A percentile compares a stretch with the other conserved stretches of the same genome.
Conservation (phyloP, 495 filamentous ascomycete genomes). For the Lentithecium fluviatile region DNA sequence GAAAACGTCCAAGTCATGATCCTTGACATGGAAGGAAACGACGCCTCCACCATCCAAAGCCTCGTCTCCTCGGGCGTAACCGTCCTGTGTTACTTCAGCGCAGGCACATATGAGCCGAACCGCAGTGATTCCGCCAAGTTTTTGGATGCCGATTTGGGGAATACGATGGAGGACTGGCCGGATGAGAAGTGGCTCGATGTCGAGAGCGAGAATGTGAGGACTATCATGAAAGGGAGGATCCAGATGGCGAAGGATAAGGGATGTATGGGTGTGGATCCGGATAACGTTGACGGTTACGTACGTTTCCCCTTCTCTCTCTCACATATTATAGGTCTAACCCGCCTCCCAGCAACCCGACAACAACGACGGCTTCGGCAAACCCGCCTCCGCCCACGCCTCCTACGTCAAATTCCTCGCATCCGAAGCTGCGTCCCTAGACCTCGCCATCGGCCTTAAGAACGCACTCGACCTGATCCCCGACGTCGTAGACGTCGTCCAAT, state of each 20-base stretch:
- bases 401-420: slow-evolving; percentile 61
- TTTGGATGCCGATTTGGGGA: slow-evolving; percentile 52
- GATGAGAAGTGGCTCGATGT: slow-evolving; percentile 68
- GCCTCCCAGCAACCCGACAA: slow-evolving; percentile 19
- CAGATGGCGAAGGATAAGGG: slow-evolving; percentile 58
- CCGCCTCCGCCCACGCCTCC: slow-evolving; percentile 51
- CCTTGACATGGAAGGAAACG: slow-evolving; percentile 62
- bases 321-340: background rate
- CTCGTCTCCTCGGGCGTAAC: slow-evolving; percentile 52
- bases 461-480: slow-evolving; percentile 56
- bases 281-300: slow-evolving; percentile 69
- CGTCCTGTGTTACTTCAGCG: slow-evolving; percentile 77
- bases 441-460: slow-evolving; percentile 67
- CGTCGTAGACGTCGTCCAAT: slow-evolving; percentile 60
- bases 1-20: slow-evolving; percentile 54
- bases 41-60: slow-evolving; percentile 45
- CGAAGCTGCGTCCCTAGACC: slow-evolving; percentile 49
- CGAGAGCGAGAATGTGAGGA: slow-evolving; percentile 55
- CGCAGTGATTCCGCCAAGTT: slow-evolving; percentile 59
- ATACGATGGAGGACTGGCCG: slow-evolving; percentile 59
- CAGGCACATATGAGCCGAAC: slow-evolving; percentile 62
- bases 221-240: slow-evolving; percentile 62
- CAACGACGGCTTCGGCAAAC: slow-evolving; percentile 57
- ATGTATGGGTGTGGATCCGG: slow-evolving; percentile 71
- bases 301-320: slow-evolving; percentile 17